Base-by-base conservation (phyloP, 2,329 filamentous ascomycete genomes). In the Pyrenophora graminea region DNA sequence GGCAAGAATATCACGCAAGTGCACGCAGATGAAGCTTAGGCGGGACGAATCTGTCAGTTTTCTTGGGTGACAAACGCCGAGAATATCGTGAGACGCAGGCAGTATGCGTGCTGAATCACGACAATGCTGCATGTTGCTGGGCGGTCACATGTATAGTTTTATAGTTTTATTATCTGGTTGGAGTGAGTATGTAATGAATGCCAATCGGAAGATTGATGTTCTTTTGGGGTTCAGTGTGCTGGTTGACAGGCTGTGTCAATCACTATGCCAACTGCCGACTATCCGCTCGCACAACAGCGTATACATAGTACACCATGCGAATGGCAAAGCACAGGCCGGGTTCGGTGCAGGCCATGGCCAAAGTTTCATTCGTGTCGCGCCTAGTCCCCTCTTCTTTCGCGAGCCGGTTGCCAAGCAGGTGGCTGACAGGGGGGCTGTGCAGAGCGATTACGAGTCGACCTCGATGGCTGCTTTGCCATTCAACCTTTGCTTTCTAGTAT, bases 401-500 rank as follows among this genome's bases (percentile, higher is more conserved):
- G 17, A 40, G 31, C 51, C 48, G 59, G 32, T 3, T 27, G 58
- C 58, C 58, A 61, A 61, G 58, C 19, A 6, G 38, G 49, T 52
- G 47, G 55, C 48, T 48, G 45, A 51, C 47, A 46, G 47, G 54
- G 47, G 54, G 56, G 53, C 58, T 58, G 56, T 59, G 60, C 58
- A 61, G 43, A n/a, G 15, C 54, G 61, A 61, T 65, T 61, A 64
- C 62, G 61, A 60, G 51, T 59, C 51, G 21, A 27, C 9, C 8
- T 48, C 54, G 12, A 34, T 51, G 41, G 53, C 40, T 52, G 47
- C 44, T 59, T 5, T 49, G 55, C 55, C 51, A 53, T 30, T 60
- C 49, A 49, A 36, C 45, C 47, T 38, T 43, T 31, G 51, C 41
- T 39, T 43, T 27, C 47, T 43, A 41, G 45, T 57, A 41, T 51